Evolutionary conservation across 2,329 filamentous ascomycete species (phyloP), one percentile per base, ranked within the genome.

Genomic region (Xylaria digitata): DNA sequence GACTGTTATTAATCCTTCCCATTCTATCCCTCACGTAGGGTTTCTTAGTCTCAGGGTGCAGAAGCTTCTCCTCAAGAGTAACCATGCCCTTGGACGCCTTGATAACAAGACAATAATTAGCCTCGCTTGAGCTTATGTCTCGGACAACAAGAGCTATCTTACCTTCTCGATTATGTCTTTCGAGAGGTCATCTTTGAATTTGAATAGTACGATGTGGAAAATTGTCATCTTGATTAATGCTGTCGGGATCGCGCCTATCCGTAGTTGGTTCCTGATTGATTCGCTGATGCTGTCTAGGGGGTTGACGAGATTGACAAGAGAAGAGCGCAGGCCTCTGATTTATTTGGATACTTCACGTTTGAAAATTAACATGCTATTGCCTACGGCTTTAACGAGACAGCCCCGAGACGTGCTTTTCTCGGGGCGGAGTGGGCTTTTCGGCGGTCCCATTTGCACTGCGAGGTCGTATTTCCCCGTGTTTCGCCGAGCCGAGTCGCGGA

Each of bases 201-300:
- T 63, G 52, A 63, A 63, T 8, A 63, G 52, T 21, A 63, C 52
- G 21, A 63, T 63, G 21, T 63, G 60, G 23, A 63, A 63, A 52
- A 63, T 63, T 1, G 50, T 55, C 60, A 63, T 63, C 4, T 50
- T 63, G 43, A 56, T 43, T 11, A 43, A 53, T 6, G 45, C 15
- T 49, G 26, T 4, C 21, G 21, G 17, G 15, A n/a, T 63, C 17
- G 60, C 34, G 32, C 2, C 43, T 56, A 21, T 42, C 23, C 17
- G 32, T 32, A 43, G 2, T 26, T 2, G 21, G 26, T 48, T 42
- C 8, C 23, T 34, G 34, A 6, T 55, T 52, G 23, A 7, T 45
- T 15, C 9, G 21, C 9, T 53, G n/a, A 32, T 52, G 57, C 17
- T 61, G 32, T 50, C 32, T 53, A 9, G 17, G 8, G 6, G 8